Conservation (phyloP, 768 basidiomycete species). For the Podaxis mareebaensis region DNA sequence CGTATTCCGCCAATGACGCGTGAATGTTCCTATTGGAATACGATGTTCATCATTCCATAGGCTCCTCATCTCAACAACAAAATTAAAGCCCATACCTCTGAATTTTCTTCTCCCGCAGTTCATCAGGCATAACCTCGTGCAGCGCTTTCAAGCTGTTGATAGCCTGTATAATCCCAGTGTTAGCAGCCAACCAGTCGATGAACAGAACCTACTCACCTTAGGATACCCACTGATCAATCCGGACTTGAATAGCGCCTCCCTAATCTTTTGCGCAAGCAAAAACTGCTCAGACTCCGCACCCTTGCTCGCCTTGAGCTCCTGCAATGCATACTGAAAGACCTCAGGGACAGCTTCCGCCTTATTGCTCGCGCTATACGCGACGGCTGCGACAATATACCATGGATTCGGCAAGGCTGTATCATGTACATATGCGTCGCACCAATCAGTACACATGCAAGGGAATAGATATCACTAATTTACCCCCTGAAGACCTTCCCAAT, state of each 20-base stretch:
- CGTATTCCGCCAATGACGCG: slow-evolving; percentile 44
- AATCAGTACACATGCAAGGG: neutral
- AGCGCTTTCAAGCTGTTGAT: slow-evolving; percentile 60
- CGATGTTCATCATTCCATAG: neutral
- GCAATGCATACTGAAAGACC: slow-evolving; percentile 51
- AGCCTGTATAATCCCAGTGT: slow-evolving; percentile 31
- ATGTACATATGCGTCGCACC: neutral
- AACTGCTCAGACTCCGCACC: slow-evolving; percentile 7
- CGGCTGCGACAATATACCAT: slow-evolving; percentile 61
- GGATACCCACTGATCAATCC: slow-evolving; percentile 60
- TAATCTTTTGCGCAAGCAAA: slow-evolving; percentile 51
- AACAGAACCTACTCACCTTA: slow-evolving; percentile 38
- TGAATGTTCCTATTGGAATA: slow-evolving; percentile 36
- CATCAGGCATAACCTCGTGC: slow-evolving; percentile 51
- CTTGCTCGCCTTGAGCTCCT: slow-evolving; percentile 38
- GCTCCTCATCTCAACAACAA: neutral
- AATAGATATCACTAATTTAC: neutral
- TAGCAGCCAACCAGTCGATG: neutral
- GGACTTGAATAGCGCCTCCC: slow-evolving; percentile 64
- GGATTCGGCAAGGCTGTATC: slow-evolving; percentile 38
- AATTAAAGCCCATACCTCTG: slow-evolving; percentile 40
- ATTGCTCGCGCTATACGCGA: slow-evolving; percentile 61
- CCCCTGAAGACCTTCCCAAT: neutral
- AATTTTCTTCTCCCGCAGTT: slow-evolving; percentile 45
- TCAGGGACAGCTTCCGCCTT: slow-evolving; percentile 55